These are phyloP conservation scores for Vigna unguiculata DNA, from an alignment of 306 rosid genomes.

Conservation along the genomic window DNA sequence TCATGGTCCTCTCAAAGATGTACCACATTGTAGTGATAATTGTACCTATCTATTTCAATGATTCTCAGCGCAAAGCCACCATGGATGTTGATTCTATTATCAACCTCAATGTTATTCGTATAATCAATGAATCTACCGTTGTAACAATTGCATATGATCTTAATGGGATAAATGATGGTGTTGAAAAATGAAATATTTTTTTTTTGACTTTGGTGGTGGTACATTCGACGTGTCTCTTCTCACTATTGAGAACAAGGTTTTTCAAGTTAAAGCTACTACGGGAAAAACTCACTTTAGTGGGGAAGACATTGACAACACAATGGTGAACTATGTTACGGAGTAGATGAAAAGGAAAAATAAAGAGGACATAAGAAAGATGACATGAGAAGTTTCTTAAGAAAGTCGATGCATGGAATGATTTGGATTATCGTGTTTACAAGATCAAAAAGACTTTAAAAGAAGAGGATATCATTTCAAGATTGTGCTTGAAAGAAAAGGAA, in stretches of 20 bases:
- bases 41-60: slow-evolving; percentile 54
- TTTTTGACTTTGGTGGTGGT: slow-evolving; percentile 41
- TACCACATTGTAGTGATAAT: too few species aligned
- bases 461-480: too few species aligned
- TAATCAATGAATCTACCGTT: slow-evolving; percentile 30
- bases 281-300: slow-evolving; percentile 33
- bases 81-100: slow-evolving; percentile 34
- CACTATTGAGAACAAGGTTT: slow-evolving; percentile 6
- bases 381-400: slow-evolving; percentile 47
- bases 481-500: slow-evolving; percentile 5
- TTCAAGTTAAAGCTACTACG: slow-evolving; percentile 19
- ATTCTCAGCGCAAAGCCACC: slow-evolving; percentile 23
- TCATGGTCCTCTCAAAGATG: too few species aligned
- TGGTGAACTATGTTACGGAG: slow-evolving; percentile 12
- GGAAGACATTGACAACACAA: slow-evolving; percentile 12
- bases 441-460: too few species aligned
- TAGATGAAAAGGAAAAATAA: slow-evolving; percentile 32
- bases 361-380: slow-evolving; percentile 31
- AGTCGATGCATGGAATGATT: slow-evolving; percentile 39
- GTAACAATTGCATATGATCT: slow-evolving; percentile 37
- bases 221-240: slow-evolving; percentile 39
- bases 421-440: slow-evolving; percentile 54
- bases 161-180: not conserved
- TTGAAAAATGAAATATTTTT: slow-evolving; percentile 11
- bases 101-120: slow-evolving; percentile 32